Evolutionary conservation across 1,139 yeast genomes (phyloP).

Genomic region (Saccharomyces pastorianus): DNA sequence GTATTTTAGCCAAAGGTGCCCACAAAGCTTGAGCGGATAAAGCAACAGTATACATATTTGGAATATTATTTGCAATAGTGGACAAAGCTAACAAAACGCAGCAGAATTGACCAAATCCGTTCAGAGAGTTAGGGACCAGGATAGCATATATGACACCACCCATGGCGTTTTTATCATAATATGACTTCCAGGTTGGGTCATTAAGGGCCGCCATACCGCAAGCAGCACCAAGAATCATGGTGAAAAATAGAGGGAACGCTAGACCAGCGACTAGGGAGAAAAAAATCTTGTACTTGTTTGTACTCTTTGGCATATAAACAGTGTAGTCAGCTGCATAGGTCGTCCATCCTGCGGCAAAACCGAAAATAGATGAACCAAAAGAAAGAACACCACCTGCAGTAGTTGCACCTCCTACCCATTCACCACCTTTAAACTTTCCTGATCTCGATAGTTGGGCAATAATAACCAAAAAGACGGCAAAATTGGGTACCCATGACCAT

Average conservation of each 20-base stretch:
- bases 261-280: constrained; percentile 55
- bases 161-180: constrained; percentile 38
- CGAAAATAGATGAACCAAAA: constrained; percentile 76
- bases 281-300: constrained; percentile 52
- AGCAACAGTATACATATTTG: constrained; percentile 88
- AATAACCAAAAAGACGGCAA: constrained; percentile 60
- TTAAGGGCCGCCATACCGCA: constrained; percentile 54
- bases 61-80: constrained; percentile 81
- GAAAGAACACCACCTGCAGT: constrained; percentile 72
- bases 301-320: constrained; percentile 64
- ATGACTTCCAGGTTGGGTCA: constrained; percentile 39
- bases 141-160: constrained; percentile 80
- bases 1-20: constrained; percentile 60
- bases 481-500: constrained; percentile 81
- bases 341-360: constrained; percentile 93
- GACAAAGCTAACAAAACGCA: constrained; percentile 75
- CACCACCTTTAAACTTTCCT: constrained; percentile 44
- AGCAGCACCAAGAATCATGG: constrained; percentile 80
- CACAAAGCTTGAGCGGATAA: constrained; percentile 77
- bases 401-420: constrained; percentile 38
- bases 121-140: constrained; percentile 69
- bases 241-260: constrained; percentile 57
- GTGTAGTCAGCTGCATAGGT: constrained; percentile 89
- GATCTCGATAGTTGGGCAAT: constrained; percentile 68
- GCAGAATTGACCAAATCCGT: constrained; percentile 83